Evolutionary conservation across 768 basidiomycete species (phyloP).

Genomic region (Trametes cubensis): DNA sequence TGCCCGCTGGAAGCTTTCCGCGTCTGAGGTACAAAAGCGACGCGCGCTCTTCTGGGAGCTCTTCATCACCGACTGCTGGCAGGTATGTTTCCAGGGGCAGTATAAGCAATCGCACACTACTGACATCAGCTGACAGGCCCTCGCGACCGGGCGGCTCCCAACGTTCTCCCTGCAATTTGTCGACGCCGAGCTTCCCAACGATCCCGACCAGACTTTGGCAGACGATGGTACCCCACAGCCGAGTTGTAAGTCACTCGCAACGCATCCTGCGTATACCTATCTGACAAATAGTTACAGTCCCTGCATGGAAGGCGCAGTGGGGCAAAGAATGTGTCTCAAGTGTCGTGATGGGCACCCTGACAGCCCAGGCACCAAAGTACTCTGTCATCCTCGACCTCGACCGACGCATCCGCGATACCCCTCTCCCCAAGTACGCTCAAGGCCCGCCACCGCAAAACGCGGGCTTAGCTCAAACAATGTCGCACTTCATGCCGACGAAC

Average conservation of each 20-base stretch:
- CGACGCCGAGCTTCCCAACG: conserved; percentile 57
- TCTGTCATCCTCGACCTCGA: conserved; percentile 68
- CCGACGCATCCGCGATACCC: conserved; percentile 63
- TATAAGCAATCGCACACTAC: neutral
- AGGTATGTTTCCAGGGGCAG: conserved; percentile 42
- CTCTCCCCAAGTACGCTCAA: conserved; percentile 65
- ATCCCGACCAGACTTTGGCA: conserved; percentile 53
- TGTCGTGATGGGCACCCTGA: conserved; percentile 59
- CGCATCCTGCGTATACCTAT: conserved; percentile 54
- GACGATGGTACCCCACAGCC: conserved; percentile 56
- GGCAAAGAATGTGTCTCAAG: conserved; percentile 54
- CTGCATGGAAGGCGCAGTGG: conserved; percentile 59
- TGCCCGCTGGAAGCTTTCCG: conserved; percentile 65
- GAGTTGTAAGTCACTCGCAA: conserved; percentile 41
- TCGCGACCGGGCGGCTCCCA: conserved; percentile 45
- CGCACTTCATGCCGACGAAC: conserved; percentile 73
- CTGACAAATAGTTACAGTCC: conserved; percentile 47
- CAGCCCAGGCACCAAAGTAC: conserved; percentile 62
- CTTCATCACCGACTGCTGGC: conserved; percentile 52
- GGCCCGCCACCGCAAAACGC: conserved; percentile 50
- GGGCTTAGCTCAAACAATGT: conserved; percentile 66
- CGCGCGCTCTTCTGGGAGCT: conserved; percentile 74
- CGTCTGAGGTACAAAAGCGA: conserved; percentile 64
- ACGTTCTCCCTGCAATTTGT: conserved; percentile 43
- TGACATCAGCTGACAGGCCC: conserved; percentile 43